Base-by-base conservation (phyloP, 441 rosid genomes). In the Brassica balearica region DNA sequence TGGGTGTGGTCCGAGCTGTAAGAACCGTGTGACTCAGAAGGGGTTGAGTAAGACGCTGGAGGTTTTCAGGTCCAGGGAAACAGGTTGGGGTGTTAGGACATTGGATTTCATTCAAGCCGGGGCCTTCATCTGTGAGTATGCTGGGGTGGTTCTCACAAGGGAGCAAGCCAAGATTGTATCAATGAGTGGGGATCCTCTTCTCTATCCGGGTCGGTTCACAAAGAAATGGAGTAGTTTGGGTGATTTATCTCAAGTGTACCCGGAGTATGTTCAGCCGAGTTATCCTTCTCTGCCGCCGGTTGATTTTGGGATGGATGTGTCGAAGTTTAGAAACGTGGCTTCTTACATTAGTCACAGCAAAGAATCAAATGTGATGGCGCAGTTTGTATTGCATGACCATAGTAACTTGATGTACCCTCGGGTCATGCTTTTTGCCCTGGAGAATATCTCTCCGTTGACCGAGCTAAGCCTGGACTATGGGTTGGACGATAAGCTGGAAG, bases 381-480 rank as follows among this genome's bases (percentile, higher is more conserved):
- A 94, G 78, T 85, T 72, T 80, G 96, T 96, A 11, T 66, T 94
- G 59, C 79, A 87, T 76, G 97, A 96, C 77, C 98, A 94, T 77
- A 91, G 86, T 36, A 90, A 92, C 74, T 68, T 94, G 81, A 89
- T 84, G 87, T 92, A 87, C 71, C 99, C 97, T 29, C 96, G 85
- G 59, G 81, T 92, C 43, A 94, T 94, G 98, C 88, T 96, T 65
- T 96, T 92, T 73, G 96, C 99, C 1, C 6, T 89, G 89, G 97
- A 94, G 83, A 89, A 85, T 74, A 94, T 94, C 80, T 88, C 98
- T 59, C 97, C 97, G 25, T 43, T 89, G 70, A 76, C 88, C 59
- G 96, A 91, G 86, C 91, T 96, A 29, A 91, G 93, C 83, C 81
- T 94, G 72, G 99, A 94, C 77, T 96, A 96, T 82, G 98, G 97